These are phyloP conservation scores for Trifolium dubium DNA, from an alignment of 306 rosid species.

Conservation along the genomic window DNA sequence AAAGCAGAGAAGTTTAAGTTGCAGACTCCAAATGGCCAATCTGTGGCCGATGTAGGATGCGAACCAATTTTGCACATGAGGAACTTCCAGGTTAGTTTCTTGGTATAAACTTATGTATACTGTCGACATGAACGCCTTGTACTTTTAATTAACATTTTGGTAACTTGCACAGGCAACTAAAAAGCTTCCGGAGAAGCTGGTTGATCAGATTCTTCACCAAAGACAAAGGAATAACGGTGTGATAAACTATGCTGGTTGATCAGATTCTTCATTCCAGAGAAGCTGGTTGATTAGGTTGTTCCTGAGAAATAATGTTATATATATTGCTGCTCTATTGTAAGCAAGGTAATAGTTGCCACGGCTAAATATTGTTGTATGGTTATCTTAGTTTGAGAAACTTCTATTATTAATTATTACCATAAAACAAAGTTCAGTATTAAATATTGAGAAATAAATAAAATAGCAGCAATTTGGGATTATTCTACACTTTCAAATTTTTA, in stretches of 20 bases:
- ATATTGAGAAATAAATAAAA: slow-evolving; percentile 39
- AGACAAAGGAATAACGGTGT: slow-evolving; percentile 33
- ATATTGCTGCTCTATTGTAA: slow-evolving; percentile 30
- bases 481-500: background rate
- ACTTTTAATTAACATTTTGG: slow-evolving; percentile 30
- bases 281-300: slow-evolving; percentile 9
- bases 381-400: slow-evolving; percentile 18
- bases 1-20: slow-evolving; percentile 75
- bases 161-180: slow-evolving; percentile 69
- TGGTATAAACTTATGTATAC: slow-evolving; percentile 3
- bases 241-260: slow-evolving; percentile 19
- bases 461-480: slow-evolving; percentile 9
- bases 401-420: slow-evolving; percentile 12
- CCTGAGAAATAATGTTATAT: slow-evolving; percentile 35
- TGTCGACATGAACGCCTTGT: background rate
- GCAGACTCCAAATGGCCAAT: slow-evolving; percentile 83
- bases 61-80: slow-evolving; percentile 99
- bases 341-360: slow-evolving; percentile 13
- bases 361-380: slow-evolving; percentile 31
- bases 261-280: slow-evolving; percentile 6
- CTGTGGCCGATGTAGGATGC: slow-evolving; percentile 93
- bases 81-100: slow-evolving; percentile 80
- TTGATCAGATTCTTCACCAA: slow-evolving; percentile 61
- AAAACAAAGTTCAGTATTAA: slow-evolving; percentile 24
- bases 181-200: slow-evolving; percentile 82